Conservation (phyloP, 371 early-diverging fungal species). For the Apophysomyces elegans region DNA sequence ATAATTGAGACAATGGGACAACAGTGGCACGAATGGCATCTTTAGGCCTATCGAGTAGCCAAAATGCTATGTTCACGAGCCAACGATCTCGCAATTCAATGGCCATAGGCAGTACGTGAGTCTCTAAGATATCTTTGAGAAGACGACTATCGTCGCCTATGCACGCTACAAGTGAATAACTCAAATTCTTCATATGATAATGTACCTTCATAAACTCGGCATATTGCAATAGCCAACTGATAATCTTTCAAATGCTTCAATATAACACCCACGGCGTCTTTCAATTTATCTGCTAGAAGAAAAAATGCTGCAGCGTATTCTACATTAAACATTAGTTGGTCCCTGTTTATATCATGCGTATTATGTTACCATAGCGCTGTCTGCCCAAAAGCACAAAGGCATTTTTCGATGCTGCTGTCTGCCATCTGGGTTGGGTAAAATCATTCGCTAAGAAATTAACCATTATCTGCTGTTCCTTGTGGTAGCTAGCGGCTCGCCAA, state of each 20-base stretch:
- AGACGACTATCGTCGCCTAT: constrained; percentile 68
- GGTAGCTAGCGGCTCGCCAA: constrained; percentile 85
- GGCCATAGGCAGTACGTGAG: constrained; percentile 47
- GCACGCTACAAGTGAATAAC: not conserved
- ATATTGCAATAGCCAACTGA: constrained; percentile 90
- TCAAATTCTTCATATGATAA: not conserved
- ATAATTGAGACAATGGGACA: constrained; percentile 34
- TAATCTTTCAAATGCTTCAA: constrained; percentile 88
- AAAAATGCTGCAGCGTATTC: constrained; percentile 96
- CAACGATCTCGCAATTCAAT: constrained; percentile 69
- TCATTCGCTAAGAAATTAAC: constrained; percentile 88
- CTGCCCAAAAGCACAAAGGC: constrained; percentile 95
- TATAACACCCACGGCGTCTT: constrained; percentile 92
- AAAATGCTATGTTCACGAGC: constrained; percentile 70
- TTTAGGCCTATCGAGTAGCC: constrained; percentile 65
- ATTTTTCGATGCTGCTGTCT: constrained; percentile 94
- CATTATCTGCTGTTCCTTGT: constrained; percentile 90
- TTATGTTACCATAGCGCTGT: constrained; percentile 82
- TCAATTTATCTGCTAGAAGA: constrained; percentile 81
- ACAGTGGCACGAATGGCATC: constrained; percentile 70
- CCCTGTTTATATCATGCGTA: not conserved
- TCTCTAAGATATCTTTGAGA: constrained; percentile 58
- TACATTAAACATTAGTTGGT: constrained; percentile 19
- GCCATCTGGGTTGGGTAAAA: constrained; percentile 87
- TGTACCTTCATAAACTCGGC: constrained; percentile 86